These are phyloP conservation scores for Schizophyllum commune DNA, from an alignment of 1,284 basidiomycete genomes.

Conservation along the genomic window DNA sequence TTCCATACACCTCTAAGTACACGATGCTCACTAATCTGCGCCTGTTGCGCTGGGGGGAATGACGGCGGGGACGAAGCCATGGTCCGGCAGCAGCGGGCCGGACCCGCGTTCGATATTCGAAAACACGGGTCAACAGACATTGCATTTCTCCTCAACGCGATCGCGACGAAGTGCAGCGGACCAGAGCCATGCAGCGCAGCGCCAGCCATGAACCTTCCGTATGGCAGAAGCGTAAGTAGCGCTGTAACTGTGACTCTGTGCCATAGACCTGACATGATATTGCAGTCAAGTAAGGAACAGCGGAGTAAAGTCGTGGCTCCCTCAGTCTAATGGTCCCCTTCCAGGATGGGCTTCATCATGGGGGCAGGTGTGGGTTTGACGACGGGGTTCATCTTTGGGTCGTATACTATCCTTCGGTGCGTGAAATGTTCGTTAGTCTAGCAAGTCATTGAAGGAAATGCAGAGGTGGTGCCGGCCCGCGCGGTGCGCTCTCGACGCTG, in stretches of 20 bases:
- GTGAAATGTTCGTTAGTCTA: slow-evolving; percentile 15
- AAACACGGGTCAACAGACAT: not conserved
- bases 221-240: slow-evolving; percentile 65
- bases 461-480: slow-evolving; percentile 82
- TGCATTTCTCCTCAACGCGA: not conserved
- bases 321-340: slow-evolving; percentile 9
- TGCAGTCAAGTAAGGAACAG: slow-evolving; percentile 12
- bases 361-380: slow-evolving; percentile 88
- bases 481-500: slow-evolving; percentile 80
- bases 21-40: slow-evolving; percentile 69
- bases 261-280: not conserved
- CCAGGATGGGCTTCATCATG: slow-evolving; percentile 89
- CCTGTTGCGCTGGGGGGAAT: slow-evolving; percentile 72
- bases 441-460: slow-evolving; percentile 4
- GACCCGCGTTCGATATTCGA: slow-evolving; percentile 1
- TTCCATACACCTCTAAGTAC: slow-evolving; percentile 3
- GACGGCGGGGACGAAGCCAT: slow-evolving; percentile 28
- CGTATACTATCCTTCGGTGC: slow-evolving; percentile 83
- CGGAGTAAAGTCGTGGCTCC: not conserved
- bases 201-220: slow-evolving; percentile 47
- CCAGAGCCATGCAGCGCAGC: slow-evolving; percentile 23
- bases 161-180: not conserved
- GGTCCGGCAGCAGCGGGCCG: slow-evolving; percentile 12
- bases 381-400: slow-evolving; percentile 94
- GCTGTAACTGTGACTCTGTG: not conserved